Evolutionary conservation across 768 basidiomycete genomes (phyloP), one percentile per base, ranked within the genome.

Genomic region (Naematelia encephala): DNA sequence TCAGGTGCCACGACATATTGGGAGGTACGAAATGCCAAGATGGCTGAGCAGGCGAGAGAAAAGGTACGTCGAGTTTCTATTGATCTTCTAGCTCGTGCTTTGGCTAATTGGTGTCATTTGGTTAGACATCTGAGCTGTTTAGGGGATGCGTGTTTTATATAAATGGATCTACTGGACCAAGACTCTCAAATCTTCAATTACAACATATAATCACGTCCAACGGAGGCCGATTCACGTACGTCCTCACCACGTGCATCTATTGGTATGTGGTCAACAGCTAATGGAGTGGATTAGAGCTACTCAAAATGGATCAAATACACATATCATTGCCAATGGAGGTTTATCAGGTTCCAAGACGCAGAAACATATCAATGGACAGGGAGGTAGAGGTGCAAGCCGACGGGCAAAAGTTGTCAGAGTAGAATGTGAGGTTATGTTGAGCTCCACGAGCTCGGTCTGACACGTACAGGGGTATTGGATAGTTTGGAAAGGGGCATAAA

Each of bases 281-380:
- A 49, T 26, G 27, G 22, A 19, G 22, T 43, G 44, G 16, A 19
- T 8, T 51, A 70, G 67, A 39, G 63, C 67, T 14, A 55, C 57
- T 45, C 69, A 64, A 29, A 64, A 48, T 21, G 56, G 62, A 1
- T 60, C 66, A 4, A 69, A 68, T 60, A 74, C 72, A 14, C 72
- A 74, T 60, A 69, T 71, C 22, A 62, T 74, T 51, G 72, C 72
- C 16, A 58, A 61, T 13, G 67, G 68, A 2, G 68, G 68, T 1
- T 47, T 74, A 23, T 67, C 65, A 26, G 72, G 72, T 10, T 62
- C 49, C 4, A 74, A 74, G 34, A 66, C 72, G 10, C 72, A 74
- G 48, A 74, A 74, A 62, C 64, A 63, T 63, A 71, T 74, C 4
- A 54, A 74, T 53, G 69, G 69, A 8, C 67, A 71, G 34, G 72